Evolutionary conservation across 2,329 filamentous ascomycete species (phyloP), one percentile per base, ranked within the genome.

Genomic region (Cucurbitaria berberidis): DNA sequence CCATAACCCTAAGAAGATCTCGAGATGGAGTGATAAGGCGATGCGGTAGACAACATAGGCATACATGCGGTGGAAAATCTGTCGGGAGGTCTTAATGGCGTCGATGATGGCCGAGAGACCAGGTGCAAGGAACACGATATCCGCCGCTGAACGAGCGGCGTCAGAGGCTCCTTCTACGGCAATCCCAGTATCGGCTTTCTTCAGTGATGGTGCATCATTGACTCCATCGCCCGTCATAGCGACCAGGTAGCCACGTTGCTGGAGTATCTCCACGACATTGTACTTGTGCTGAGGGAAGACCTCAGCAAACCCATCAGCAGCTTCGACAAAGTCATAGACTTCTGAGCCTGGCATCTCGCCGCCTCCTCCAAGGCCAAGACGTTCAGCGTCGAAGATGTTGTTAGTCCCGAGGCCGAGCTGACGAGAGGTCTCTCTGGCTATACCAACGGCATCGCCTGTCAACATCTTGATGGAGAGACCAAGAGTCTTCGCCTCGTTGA

Each of bases 31-130:
- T 15, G 91, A 96, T 70, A 96, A 81, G 43, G 92, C 91, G 71
- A 96, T 96, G 84, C 92, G 90, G 82, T 96, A 96, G 70, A 96
- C 89, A 63, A 96, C 90, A 81, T 96, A 96, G 55, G 91, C 89
- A 80, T 96, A 95, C 91, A 96, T 96, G 70, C 92, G 90, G 81
- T 96, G 91, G 83, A 96, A 96, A 76, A 96, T 96, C 77, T 96
- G 91, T 70, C 92, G 90, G 27, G 91, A 93, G 63, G 90, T 96
- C 82, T 96, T 96, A 66, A 96, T 84, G 56, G 91, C 91, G 75
- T 96, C 91, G 69, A 96, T 96, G 76, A 96, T 96, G 59, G 91
- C 90, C 77, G 91, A 92, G 59, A 96, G 87, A 82, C 91, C 92
- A 49, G 91, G 91, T 66, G 90, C 91, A 74, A 96, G 86, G 84